A percentile compares a stretch with the other conserved stretches of the same genome.
These are phyloP conservation scores for Cicer pinnatifidum DNA, from an alignment of 306 rosid genomes.

Conservation along the genomic window DNA sequence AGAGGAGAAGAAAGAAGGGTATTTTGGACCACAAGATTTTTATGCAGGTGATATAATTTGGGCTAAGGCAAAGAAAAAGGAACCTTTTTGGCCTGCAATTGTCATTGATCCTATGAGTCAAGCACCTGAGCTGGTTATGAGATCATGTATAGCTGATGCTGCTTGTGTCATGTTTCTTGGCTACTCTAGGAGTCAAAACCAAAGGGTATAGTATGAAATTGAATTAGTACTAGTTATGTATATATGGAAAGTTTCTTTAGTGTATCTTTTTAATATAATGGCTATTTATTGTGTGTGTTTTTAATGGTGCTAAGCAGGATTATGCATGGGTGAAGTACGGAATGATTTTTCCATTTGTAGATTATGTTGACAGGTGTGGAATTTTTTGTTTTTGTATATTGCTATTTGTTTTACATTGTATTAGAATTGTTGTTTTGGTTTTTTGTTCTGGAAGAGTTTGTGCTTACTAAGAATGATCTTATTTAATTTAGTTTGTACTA, in stretches of 20 bases:
- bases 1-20: constrained; percentile 53
- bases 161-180: constrained; percentile 94
- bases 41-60: constrained; percentile 80
- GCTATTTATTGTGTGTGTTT: constrained; percentile 35
- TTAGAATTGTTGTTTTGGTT: constrained; percentile 18
- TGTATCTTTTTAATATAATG: constrained; percentile 40
- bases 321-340: constrained; percentile 93
- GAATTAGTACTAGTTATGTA: not conserved
- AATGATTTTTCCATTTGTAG: constrained; percentile 86
- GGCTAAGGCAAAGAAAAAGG: constrained; percentile 77
- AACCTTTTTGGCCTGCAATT: constrained; percentile 91
- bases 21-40: constrained; percentile 76
- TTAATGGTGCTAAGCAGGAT: constrained; percentile 67
- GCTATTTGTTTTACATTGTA: constrained; percentile 7
- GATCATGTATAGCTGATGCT: constrained; percentile 75
- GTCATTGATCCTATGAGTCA: constrained; percentile 77
- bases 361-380: constrained; percentile 73
- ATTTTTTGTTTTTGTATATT: constrained; percentile 25
- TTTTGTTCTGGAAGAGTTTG: constrained; percentile 21
- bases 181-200: constrained; percentile 64
- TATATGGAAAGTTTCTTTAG: constrained; percentile 17
- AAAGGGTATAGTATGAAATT: constrained; percentile 58
- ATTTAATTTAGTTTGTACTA: not conserved
- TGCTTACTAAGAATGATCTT: constrained; percentile 47
- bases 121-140: constrained; percentile 81